phyloP scores from a whole-genome alignment of 257 asterid species.

The Ilex asprella region DNA sequence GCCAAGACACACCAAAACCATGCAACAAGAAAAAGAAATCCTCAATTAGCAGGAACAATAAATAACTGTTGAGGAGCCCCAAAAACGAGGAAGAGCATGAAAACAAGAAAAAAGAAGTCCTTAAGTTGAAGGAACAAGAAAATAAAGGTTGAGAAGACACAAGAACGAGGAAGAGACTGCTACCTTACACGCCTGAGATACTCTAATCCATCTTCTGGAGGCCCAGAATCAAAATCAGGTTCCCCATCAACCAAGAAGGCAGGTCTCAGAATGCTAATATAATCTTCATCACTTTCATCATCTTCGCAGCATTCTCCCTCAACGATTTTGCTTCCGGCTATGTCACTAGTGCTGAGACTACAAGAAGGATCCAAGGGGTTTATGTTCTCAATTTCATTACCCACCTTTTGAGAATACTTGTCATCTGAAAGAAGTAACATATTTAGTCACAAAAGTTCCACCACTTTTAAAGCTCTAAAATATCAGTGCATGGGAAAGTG shows the following conservation, averaged over 20 bases:
- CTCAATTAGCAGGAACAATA: not conserved
- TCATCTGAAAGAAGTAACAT: constrained; percentile 34
- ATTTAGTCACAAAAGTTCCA: constrained; percentile 7
- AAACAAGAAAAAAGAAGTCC: not conserved
- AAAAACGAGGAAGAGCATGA: too few species aligned
- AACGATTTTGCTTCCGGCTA: constrained; percentile 26
- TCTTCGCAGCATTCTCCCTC: constrained; percentile 41
- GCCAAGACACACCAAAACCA: too few species aligned
- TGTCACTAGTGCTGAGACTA: constrained; percentile 22
- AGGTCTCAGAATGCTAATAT: constrained; percentile 66
- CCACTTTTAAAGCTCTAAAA: not conserved
- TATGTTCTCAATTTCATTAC: constrained; percentile 16
- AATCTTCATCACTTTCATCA: constrained; percentile 80
- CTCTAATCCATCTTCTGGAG: constrained; percentile 92
- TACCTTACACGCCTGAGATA: constrained; percentile 98
- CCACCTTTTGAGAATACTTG: constrained; percentile 23
- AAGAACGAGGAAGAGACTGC: constrained; percentile 8
- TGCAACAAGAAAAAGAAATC: not conserved
- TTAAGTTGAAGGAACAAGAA: not conserved
- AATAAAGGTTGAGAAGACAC: not conserved
- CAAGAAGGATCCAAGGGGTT: constrained; percentile 28
- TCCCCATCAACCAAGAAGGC: constrained; percentile 77
- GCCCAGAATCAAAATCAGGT: constrained; percentile 94
- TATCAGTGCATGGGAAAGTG: not conserved
- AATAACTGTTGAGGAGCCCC: not conserved